Base-by-base conservation (phyloP, 2,329 filamentous ascomycete species). In the Aspergillus fijiensis region DNA sequence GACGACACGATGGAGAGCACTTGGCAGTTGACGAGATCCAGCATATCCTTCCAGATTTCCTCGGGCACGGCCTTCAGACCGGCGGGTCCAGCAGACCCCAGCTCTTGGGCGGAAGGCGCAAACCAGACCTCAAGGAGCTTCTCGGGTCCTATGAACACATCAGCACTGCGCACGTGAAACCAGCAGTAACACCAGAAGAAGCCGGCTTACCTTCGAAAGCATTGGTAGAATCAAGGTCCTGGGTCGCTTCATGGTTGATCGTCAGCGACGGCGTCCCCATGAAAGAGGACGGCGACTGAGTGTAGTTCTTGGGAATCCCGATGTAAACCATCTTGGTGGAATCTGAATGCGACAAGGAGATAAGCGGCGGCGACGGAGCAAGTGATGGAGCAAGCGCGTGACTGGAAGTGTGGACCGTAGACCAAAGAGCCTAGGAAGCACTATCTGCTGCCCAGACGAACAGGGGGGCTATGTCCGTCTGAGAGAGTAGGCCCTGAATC, bases 101-200 rank as follows among this genome's bases (percentile, higher is more conserved):
- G 84, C 62, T 88, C 83, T 65, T 86, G 82, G 54, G 92, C 84
- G 70, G 90, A 91, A 25, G 93, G 87, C 60, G 90, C 89, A 76
- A 99, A 98, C 95, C 95, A 99, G 73, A 99, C 94, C 82, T 99
- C 95, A 71, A 99, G 85, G 58, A 99, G 85, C 83, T 99, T 99
- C 82, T 99, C 95, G 49, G 95, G 95, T 61, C 94, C 89, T 90
- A 61, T 55, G 16, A 45, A 45, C 53, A 3, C 53, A 51, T 66
- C 67, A 58, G 73, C 29, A 11, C 77, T 51, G 1, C 53, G 14
- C 49, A 31, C 25, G 19, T 21, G n/a, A 5, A 7, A 25, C 14
- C 5, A 45, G 5, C n/a, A 1, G 25, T 29, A 25, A 60, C 79
- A 61, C 5, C 16, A 9, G 39, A 19, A 45, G 39, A 19, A 45